phyloP scores from a whole-genome alignment of 805 yeast species.

The Metschnikowia drakensbergensis region DNA sequence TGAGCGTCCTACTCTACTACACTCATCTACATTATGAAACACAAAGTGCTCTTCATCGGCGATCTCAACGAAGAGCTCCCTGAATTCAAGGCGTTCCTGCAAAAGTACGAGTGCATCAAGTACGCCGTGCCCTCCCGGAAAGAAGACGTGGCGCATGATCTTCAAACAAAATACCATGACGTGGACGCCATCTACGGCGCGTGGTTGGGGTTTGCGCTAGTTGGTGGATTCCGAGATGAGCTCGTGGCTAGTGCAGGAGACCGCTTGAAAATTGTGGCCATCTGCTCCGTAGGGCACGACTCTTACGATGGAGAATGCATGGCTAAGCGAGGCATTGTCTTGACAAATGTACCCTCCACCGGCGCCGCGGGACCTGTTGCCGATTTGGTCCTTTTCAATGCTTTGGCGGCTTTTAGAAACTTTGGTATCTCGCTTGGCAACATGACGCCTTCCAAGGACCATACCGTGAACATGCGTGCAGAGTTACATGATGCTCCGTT shows the following conservation, averaged over 20 bases:
- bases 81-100: conserved; percentile 42
- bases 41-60: conserved; percentile 46
- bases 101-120: conserved; percentile 34
- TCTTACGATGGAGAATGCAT: conserved; percentile 43
- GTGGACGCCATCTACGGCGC: conserved; percentile 56
- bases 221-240: conserved; percentile 49
- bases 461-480: conserved; percentile 47
- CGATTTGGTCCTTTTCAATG: conserved; percentile 59
- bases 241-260: conserved; percentile 44
- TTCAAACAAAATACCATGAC: conserved; percentile 38
- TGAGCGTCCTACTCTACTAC: not conserved
- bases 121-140: conserved; percentile 39
- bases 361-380: conserved; percentile 70
- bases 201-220: conserved; percentile 49
- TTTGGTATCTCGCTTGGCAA: conserved; percentile 45
- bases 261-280: conserved; percentile 44
- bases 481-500: conserved; percentile 31
- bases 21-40: conserved; percentile 7
- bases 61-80: conserved; percentile 46
- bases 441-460: conserved; percentile 33
- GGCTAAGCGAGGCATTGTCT: conserved; percentile 40
- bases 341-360: conserved; percentile 56
- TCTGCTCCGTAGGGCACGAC: conserved; percentile 59
- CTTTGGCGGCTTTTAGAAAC: conserved; percentile 58
- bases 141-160: conserved; percentile 39